phyloP scores from a whole-genome alignment of 371 early-diverging fungal genomes.

The Rhizomucor miehei region DNA sequence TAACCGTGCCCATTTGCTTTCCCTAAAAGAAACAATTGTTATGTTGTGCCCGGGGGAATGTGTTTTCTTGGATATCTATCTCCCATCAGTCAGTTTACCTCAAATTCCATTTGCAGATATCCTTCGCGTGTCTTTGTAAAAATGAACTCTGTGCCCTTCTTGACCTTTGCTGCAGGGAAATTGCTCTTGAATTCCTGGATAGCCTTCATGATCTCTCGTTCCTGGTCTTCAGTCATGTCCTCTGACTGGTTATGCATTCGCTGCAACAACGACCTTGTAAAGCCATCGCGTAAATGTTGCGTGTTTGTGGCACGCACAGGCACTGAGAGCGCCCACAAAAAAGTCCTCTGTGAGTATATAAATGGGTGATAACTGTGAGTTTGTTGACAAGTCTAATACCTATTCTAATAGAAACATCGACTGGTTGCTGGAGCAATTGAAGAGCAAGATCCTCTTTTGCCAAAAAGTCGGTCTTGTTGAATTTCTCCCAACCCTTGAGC shows the following conservation, averaged over 20 bases:
- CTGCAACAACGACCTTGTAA: conserved; percentile 54
- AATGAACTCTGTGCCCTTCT: conserved; percentile 55
- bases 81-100: conserved; percentile 26
- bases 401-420: conserved; percentile 45
- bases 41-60: too few species aligned
- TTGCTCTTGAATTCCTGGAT: conserved; percentile 60
- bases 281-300: conserved; percentile 73
- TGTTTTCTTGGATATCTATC: too few species aligned
- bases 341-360: not conserved
- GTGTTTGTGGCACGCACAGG: conserved; percentile 64
- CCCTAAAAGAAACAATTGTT: conserved; percentile 30
- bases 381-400: conserved; percentile 15
- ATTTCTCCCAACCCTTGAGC: conserved; percentile 40
- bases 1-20: conserved; percentile 47
- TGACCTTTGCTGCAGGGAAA: conserved; percentile 61
- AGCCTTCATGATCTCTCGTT: conserved; percentile 46
- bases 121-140: conserved; percentile 65
- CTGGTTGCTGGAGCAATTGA: conserved; percentile 37
- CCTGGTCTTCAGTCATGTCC: conserved; percentile 40
- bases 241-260: conserved; percentile 42
- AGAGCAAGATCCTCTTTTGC: conserved; percentile 27
- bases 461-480: conserved; percentile 35
- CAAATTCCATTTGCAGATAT: conserved; percentile 51
- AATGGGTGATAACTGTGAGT: not conserved
- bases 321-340: too few species aligned